A percentile compares a stretch with the other conserved stretches of the same genome.
phyloP scores from a whole-genome alignment of 768 basidiomycete genomes.

The Russula emetica region DNA sequence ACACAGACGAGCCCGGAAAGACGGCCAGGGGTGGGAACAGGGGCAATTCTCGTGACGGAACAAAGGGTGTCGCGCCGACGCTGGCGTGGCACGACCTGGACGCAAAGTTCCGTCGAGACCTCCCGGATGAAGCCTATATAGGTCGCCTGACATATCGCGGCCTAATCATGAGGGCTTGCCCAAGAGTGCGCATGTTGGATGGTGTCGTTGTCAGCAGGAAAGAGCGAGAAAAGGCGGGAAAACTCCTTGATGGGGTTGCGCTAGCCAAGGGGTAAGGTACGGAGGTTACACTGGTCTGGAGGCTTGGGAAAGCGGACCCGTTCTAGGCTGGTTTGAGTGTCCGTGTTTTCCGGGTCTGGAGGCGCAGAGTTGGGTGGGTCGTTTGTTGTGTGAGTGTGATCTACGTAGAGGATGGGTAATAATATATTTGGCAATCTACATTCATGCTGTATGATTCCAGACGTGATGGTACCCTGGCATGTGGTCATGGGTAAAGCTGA shows the following conservation, averaged over 20 bases:
- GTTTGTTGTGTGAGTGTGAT: slow-evolving; percentile 19
- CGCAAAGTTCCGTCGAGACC: slow-evolving; percentile 77
- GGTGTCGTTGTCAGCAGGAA: slow-evolving; percentile 78
- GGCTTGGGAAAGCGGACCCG: slow-evolving; percentile 17
- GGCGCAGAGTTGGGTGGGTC: slow-evolving; percentile 11
- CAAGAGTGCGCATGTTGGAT: slow-evolving; percentile 68
- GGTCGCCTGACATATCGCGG: slow-evolving; percentile 88
- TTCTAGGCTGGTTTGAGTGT: slow-evolving; percentile 19
- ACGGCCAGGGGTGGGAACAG: slow-evolving; percentile 35
- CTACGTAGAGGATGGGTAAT: slow-evolving; percentile 20
- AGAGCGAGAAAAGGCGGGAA: slow-evolving; percentile 79
- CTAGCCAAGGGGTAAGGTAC: slow-evolving; percentile 33
- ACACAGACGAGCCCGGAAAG: slow-evolving; percentile 31
- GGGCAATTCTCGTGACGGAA: slow-evolving; percentile 20
- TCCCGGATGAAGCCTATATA: slow-evolving; percentile 85
- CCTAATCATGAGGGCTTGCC: slow-evolving; percentile 74
- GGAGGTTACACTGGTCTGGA: slow-evolving; percentile 4
- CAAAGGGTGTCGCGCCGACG: slow-evolving; percentile 22
- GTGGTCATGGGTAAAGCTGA: slow-evolving; percentile 26
- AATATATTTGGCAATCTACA: slow-evolving; percentile 23
- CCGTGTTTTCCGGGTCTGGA: slow-evolving; percentile 21
- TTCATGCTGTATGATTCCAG: slow-evolving; percentile 23
- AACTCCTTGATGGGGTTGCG: slow-evolving; percentile 57
- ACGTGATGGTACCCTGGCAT: slow-evolving; percentile 26
- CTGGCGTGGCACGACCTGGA: slow-evolving; percentile 72